These are phyloP conservation scores for Kuraishia hungarica DNA, from an alignment of 805 yeast species.

Conservation along the genomic window DNA sequence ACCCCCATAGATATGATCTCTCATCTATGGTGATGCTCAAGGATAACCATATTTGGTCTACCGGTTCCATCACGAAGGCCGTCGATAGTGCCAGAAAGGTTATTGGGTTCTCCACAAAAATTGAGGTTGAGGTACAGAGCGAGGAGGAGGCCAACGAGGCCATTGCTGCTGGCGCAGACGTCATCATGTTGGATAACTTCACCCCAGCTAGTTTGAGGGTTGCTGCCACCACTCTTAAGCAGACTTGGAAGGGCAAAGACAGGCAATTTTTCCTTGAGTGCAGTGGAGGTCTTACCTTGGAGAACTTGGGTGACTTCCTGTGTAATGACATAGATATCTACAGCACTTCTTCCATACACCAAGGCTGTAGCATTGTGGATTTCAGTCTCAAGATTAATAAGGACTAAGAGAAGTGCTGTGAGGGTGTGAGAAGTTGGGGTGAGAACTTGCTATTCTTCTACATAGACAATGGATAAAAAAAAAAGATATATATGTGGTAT, in stretches of 20 bases:
- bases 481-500: neutral
- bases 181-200: conserved; percentile 91
- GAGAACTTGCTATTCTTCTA: too few relatives aligned
- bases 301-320: conserved; percentile 56
- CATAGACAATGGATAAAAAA: neutral
- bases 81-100: conserved; percentile 68
- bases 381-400: conserved; percentile 65
- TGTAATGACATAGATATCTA: conserved; percentile 81
- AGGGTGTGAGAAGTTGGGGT: too few relatives aligned
- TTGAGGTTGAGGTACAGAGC: conserved; percentile 86
- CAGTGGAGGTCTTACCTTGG: conserved; percentile 78
- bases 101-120: conserved; percentile 83
- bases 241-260: conserved; percentile 37
- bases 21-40: conserved; percentile 94
- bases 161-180: conserved; percentile 90
- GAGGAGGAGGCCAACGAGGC: conserved; percentile 90
- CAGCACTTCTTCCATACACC: conserved; percentile 87
- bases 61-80: conserved; percentile 86
- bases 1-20: conserved; percentile 84
- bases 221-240: conserved; percentile 59
- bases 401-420: conserved; percentile 1
- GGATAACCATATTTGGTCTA: conserved; percentile 89
- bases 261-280: conserved; percentile 71
- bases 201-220: conserved; percentile 50
- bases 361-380: conserved; percentile 79